phyloP scores from a whole-genome alignment of 2,329 filamentous ascomycete genomes.

The Hymenoscyphus infarciens region DNA sequence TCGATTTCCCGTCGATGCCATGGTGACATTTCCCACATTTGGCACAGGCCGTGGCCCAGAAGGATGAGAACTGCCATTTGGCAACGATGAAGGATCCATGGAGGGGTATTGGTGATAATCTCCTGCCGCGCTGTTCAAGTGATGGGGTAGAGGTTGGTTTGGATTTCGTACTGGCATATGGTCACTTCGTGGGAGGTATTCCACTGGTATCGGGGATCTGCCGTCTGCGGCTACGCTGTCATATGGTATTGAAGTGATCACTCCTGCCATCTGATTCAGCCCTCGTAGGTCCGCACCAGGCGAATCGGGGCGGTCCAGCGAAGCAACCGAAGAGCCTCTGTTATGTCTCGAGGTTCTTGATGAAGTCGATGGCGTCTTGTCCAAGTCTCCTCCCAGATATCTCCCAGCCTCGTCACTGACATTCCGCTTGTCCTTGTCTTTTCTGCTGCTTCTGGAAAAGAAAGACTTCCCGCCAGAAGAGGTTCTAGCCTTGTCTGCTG shows the following conservation, averaged over 20 bases:
- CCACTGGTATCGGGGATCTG: constrained; percentile 67
- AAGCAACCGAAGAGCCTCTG: constrained; percentile 68
- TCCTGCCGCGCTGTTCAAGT: constrained; percentile 70
- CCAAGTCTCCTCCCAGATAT: constrained; percentile 51
- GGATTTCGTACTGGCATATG: constrained; percentile 51
- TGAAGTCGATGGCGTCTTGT: constrained; percentile 57
- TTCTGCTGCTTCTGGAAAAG: constrained; percentile 86
- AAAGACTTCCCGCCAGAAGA: constrained; percentile 74
- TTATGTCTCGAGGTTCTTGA: constrained; percentile 74
- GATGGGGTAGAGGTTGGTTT: constrained; percentile 75
- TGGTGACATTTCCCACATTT: constrained; percentile 60
- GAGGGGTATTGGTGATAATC: constrained; percentile 91
- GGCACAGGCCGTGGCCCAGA: constrained; percentile 60
- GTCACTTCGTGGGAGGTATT: constrained; percentile 67
- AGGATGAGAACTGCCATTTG: constrained; percentile 51
- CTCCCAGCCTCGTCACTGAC: constrained; percentile 53
- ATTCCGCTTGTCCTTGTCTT: constrained; percentile 68
- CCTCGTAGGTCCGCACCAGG: constrained; percentile 57
- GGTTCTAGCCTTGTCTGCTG: constrained; percentile 74
- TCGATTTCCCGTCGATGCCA: constrained; percentile 65
- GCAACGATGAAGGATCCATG: constrained; percentile 54
- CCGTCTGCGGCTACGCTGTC: constrained; percentile 64
- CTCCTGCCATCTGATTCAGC: constrained; percentile 71
- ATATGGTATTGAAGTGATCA: constrained; percentile 86
- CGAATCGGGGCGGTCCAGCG: constrained; percentile 63